phyloP scores from a whole-genome alignment of 2,329 filamentous ascomycete genomes.

The Metarhizium rileyi region DNA sequence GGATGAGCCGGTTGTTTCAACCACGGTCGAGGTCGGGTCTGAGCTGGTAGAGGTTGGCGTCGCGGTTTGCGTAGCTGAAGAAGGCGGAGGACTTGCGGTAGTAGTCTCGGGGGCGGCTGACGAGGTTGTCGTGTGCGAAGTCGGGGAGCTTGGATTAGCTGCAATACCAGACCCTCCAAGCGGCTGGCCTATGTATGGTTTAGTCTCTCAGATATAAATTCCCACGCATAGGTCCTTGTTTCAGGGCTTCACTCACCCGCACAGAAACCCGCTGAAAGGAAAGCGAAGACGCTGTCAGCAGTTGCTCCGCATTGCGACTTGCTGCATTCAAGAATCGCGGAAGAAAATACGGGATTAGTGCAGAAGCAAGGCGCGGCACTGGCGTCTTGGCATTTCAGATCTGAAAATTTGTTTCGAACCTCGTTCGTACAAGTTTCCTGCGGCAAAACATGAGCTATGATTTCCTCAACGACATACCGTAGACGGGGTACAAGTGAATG shows the following conservation, averaged over 20 bases:
- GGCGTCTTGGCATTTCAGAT: slow-evolving; percentile 18
- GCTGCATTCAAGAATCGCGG: slow-evolving; percentile 31
- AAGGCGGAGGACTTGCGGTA: not conserved
- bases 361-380: slow-evolving; percentile 31
- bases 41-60: not conserved
- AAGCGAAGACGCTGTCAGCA: slow-evolving; percentile 11
- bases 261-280: slow-evolving; percentile 14
- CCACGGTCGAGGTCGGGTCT: not conserved
- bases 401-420: slow-evolving; percentile 12
- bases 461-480: not conserved
- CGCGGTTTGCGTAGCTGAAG: not conserved
- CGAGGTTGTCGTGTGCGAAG: slow-evolving; percentile 1
- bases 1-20: slow-evolving; percentile 4
- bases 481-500: not conserved
- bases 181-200: not conserved
- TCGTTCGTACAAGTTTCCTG: slow-evolving; percentile 14
- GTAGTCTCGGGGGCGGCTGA: not conserved
- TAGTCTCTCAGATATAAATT: not conserved
- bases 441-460: not conserved
- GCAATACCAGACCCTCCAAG: not conserved
- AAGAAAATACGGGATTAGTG: slow-evolving; percentile 20
- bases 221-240: too few relatives aligned
- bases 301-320: slow-evolving; percentile 16
- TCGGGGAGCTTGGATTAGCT: not conserved
- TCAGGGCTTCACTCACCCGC: slow-evolving; percentile 11